These are phyloP conservation scores for Aspergillus heteromorphus DNA, from an alignment of 495 filamentous ascomycete species.

Conservation along the genomic window DNA sequence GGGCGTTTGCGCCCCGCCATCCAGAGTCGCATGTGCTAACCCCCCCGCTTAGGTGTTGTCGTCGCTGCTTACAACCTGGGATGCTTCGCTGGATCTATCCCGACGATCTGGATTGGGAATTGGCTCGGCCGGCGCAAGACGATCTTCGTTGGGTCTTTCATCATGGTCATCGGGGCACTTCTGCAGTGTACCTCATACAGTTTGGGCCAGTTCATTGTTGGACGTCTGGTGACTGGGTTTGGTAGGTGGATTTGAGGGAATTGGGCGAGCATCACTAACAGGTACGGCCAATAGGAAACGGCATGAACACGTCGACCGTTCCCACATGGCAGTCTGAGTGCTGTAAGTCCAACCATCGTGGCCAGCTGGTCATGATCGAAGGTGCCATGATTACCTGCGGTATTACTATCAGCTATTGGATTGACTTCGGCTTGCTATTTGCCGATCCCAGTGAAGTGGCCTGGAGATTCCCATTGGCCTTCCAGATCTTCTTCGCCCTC, in stretches of 20 bases:
- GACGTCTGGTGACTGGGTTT: conserved; percentile 55
- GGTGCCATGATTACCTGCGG: conserved; percentile 67
- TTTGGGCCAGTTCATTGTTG: conserved; percentile 60
- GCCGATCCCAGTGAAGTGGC: conserved; percentile 56
- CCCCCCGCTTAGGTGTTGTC: conserved; percentile 39
- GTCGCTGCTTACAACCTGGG: conserved; percentile 63
- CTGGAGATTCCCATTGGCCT: conserved; percentile 72
- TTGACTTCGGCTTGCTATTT: conserved; percentile 66
- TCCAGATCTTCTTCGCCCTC: conserved; percentile 64
- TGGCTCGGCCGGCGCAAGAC: conserved; percentile 63
- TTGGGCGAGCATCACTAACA: background rate
- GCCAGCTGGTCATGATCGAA: conserved; percentile 77
- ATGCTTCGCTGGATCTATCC: conserved; percentile 58
- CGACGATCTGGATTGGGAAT: conserved; percentile 57
- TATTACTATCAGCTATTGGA: conserved; percentile 71
- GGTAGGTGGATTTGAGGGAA: conserved; percentile 28
- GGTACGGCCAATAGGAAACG: conserved; percentile 34
- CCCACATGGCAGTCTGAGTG: conserved; percentile 79
- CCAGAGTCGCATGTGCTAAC: background rate
- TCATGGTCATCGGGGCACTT: conserved; percentile 63
- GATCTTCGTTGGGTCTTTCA: conserved; percentile 63
- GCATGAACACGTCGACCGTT: conserved; percentile 61
- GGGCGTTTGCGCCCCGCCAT: background rate
- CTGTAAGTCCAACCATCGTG: conserved; percentile 65
- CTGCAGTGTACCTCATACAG: conserved; percentile 58